Evolutionary conservation across 805 yeast species (phyloP).

Genomic region (Starmerella sp.): DNA sequence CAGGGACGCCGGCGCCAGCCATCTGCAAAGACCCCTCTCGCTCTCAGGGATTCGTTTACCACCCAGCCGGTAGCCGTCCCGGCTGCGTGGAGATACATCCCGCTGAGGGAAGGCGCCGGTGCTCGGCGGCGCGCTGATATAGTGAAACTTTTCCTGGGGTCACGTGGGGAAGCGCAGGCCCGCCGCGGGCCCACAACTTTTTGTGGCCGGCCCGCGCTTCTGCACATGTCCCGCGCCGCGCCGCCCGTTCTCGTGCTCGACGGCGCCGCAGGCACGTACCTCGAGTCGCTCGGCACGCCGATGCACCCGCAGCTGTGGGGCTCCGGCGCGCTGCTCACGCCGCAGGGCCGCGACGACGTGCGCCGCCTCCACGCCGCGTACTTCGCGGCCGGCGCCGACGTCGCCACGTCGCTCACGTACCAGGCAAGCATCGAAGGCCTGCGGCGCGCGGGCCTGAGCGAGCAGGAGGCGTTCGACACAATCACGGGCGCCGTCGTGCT

Average conservation of each 20-base stretch:
- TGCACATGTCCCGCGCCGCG: not conserved
- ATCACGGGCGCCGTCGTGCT: slow-evolving; percentile 19
- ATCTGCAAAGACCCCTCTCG: slow-evolving; percentile 9
- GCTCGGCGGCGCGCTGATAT: not conserved
- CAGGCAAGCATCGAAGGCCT: slow-evolving; percentile 43
- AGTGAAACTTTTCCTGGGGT: not conserved
- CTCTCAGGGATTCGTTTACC: slow-evolving; percentile 22
- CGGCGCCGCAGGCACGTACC: slow-evolving; percentile 58
- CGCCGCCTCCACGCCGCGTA: slow-evolving; percentile 42
- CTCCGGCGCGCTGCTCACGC: slow-evolving; percentile 36
- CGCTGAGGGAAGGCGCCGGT: not conserved
- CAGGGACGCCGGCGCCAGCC: not conserved
- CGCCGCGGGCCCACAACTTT: not conserved
- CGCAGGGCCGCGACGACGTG: slow-evolving; percentile 36
- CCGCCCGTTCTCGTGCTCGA: slow-evolving; percentile 30
- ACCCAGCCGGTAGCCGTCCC: slow-evolving; percentile 4
- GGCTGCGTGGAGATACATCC: slow-evolving; percentile 18
- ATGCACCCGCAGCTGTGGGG: slow-evolving; percentile 51
- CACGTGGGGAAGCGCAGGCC: not conserved
- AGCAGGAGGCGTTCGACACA: slow-evolving; percentile 3
- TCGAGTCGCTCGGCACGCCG: slow-evolving; percentile 40
- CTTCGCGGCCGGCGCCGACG: slow-evolving; percentile 43
- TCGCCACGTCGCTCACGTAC: slow-evolving; percentile 48
- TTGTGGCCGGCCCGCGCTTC: not conserved
- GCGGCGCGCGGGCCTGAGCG: slow-evolving; percentile 9